These are phyloP conservation scores for Gremmenia infestans DNA, from an alignment of 2,329 filamentous ascomycete genomes.

Conservation along the genomic window DNA sequence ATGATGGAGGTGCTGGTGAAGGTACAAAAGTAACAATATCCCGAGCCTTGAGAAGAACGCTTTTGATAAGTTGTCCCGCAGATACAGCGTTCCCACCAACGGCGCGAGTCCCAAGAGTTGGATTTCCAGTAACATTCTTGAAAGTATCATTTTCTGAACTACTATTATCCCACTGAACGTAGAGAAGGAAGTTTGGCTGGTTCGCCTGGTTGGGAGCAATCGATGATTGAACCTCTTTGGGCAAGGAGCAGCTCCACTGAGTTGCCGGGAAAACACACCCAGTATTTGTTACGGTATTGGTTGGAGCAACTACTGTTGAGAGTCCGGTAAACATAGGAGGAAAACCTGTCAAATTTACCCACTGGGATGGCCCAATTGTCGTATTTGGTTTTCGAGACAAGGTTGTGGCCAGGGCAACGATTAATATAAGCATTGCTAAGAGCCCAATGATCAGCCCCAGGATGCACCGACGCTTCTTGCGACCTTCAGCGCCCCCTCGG, in stretches of 20 bases:
- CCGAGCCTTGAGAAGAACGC: conserved; percentile 27
- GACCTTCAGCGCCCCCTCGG: conserved; percentile 56
- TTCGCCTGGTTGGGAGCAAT: conserved; percentile 59
- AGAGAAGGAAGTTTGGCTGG: conserved; percentile 73
- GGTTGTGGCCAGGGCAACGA: conserved; percentile 53
- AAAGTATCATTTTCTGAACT: conserved; percentile 38
- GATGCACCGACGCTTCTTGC: conserved; percentile 58
- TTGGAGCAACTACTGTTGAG: conserved; percentile 69
- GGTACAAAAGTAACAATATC: conserved; percentile 38
- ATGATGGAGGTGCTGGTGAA: conserved; percentile 41
- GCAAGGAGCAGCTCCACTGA: conserved; percentile 81
- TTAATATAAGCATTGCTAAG: conserved; percentile 51
- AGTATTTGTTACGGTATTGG: conserved; percentile 57
- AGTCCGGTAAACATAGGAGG: conserved; percentile 83
- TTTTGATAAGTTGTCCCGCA: conserved; percentile 29
- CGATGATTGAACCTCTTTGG: conserved; percentile 67
- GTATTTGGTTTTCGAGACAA: conserved; percentile 40
- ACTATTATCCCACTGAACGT: conserved; percentile 69
- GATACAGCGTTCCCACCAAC: conserved; percentile 29
- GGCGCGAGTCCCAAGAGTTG: conserved; percentile 19
- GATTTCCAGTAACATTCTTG: conserved; percentile 34
- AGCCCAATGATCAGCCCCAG: conserved; percentile 46
- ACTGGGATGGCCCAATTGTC: conserved; percentile 43
- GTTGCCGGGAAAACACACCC: conserved; percentile 68
- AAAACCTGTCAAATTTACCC: conserved; percentile 82